Conservation (phyloP, 768 basidiomycete genomes). For the Heimioporus sp. region DNA sequence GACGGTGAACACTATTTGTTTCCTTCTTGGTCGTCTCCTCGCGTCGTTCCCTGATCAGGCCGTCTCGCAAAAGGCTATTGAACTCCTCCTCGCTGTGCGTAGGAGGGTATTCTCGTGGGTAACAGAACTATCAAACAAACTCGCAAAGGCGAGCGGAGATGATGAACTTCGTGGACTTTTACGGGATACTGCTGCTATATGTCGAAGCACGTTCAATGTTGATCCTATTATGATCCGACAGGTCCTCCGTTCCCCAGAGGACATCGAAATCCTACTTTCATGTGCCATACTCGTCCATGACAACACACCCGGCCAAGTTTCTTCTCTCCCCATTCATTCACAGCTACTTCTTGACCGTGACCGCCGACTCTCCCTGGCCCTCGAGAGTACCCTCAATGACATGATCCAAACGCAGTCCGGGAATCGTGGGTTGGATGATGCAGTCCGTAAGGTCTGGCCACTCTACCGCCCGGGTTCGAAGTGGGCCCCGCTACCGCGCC, state of each 20-base stretch:
- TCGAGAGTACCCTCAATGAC: constrained; percentile 15
- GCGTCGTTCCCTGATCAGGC: constrained; percentile 14
- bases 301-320: constrained; percentile 18
- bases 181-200: constrained; percentile 38
- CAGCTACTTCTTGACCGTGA: constrained; percentile 29
- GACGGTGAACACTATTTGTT: constrained; percentile 32
- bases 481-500: constrained; percentile 14
- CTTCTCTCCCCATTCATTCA: constrained; percentile 3
- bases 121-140: constrained; percentile 26
- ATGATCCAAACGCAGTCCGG: background rate
- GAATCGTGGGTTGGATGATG: constrained; percentile 17
- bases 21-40: constrained; percentile 38
- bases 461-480: constrained; percentile 22
- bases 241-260: constrained; percentile 20
- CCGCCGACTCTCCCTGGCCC: constrained; percentile 23
- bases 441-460: constrained; percentile 21
- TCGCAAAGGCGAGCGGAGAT: constrained; percentile 12
- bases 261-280: constrained; percentile 24
- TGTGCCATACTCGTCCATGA: constrained; percentile 26
- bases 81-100: constrained; percentile 33
- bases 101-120: constrained; percentile 37
- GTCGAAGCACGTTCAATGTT: constrained; percentile 35
- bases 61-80: constrained; percentile 17
- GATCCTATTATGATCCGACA: constrained; percentile 3
- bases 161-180: constrained; percentile 22